These are phyloP conservation scores for Holtermanniella nyarrowii DNA, from an alignment of 768 basidiomycete genomes.

Conservation along the genomic window DNA sequence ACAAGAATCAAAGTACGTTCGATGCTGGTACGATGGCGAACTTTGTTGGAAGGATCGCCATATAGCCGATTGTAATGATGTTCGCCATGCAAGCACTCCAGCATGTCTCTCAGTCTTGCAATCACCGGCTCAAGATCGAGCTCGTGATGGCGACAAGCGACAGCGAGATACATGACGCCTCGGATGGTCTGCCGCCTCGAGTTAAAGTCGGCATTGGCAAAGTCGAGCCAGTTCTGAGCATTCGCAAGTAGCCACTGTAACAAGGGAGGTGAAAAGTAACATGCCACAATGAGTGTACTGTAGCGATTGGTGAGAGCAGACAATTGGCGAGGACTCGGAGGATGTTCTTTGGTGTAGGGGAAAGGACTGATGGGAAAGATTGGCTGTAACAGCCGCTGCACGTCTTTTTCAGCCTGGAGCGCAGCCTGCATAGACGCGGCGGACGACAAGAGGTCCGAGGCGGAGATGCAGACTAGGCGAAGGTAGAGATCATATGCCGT, in stretches of 20 bases:
- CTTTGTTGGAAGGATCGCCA: slow-evolving; percentile 12
- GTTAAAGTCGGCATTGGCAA: slow-evolving; percentile 54
- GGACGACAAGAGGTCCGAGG: slow-evolving; percentile 37
- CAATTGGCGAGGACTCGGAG: slow-evolving; percentile 50
- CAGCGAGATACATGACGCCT: slow-evolving; percentile 60
- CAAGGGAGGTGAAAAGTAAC: slow-evolving; percentile 55
- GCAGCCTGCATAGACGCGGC: slow-evolving; percentile 28
- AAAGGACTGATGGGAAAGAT: slow-evolving; percentile 62
- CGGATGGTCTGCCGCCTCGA: slow-evolving; percentile 64
- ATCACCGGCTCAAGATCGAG: slow-evolving; percentile 50
- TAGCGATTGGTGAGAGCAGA: slow-evolving; percentile 77
- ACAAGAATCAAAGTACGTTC: slow-evolving; percentile 48
- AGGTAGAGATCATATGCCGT: slow-evolving; percentile 69
- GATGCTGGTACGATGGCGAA: slow-evolving; percentile 23
- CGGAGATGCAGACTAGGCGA: slow-evolving; percentile 65
- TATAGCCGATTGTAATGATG: slow-evolving; percentile 38
- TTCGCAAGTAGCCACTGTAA: slow-evolving; percentile 51
- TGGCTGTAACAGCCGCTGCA: slow-evolving; percentile 59
- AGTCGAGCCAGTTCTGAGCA: slow-evolving; percentile 58
- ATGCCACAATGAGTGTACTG: slow-evolving; percentile 58
- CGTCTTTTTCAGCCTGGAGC: slow-evolving; percentile 42
- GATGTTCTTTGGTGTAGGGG: slow-evolving; percentile 51
- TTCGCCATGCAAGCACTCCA: slow-evolving; percentile 51
- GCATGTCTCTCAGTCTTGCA: slow-evolving; percentile 58
- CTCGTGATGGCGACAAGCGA: slow-evolving; percentile 51